These are phyloP conservation scores for Botrytis cinerea DNA, from an alignment of 2,329 filamentous ascomycete species.

Conservation along the genomic window DNA sequence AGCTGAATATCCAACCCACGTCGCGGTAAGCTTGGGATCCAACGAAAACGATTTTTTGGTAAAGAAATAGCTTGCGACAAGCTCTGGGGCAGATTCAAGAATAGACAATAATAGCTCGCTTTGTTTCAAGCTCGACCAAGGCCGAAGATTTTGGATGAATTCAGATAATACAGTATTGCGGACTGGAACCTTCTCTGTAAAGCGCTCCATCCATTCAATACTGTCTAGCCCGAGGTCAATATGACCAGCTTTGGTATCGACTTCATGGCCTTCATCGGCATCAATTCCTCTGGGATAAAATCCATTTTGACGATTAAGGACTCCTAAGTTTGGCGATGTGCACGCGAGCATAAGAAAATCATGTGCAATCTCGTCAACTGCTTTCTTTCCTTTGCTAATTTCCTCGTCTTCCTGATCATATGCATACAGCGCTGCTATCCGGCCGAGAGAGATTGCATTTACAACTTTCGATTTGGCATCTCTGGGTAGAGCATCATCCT, in stretches of 20 bases:
- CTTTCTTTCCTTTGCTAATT: constrained; percentile 46
- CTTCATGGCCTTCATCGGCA: constrained; percentile 53
- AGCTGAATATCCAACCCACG: constrained; percentile 92
- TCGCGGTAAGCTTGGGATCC: constrained; percentile 87
- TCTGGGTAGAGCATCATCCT: constrained; percentile 72
- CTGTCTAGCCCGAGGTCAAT: constrained; percentile 69
- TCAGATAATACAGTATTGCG: constrained; percentile 78
- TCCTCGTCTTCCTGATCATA: constrained; percentile 55
- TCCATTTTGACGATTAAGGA: constrained; percentile 75
- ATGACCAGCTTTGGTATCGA: constrained; percentile 49
- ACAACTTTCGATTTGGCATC: constrained; percentile 75
- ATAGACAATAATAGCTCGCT: constrained; percentile 79
- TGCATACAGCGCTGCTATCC: constrained; percentile 71
- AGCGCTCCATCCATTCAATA: constrained; percentile 69
- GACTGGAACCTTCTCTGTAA: constrained; percentile 66
- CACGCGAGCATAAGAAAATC: constrained; percentile 75
- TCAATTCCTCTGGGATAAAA: constrained; percentile 76
- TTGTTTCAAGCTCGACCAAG: constrained; percentile 79
- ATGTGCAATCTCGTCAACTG: constrained; percentile 70
- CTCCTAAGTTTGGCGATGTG: constrained; percentile 70
- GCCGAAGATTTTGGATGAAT: constrained; percentile 76
- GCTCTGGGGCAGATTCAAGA: constrained; percentile 79
- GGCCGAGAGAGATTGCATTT: constrained; percentile 70
- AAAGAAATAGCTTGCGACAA: constrained; percentile 84
- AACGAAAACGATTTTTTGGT: constrained; percentile 79